phyloP scores from a whole-genome alignment of 345 rosid genomes.

The Sisymbrium altissimum region DNA sequence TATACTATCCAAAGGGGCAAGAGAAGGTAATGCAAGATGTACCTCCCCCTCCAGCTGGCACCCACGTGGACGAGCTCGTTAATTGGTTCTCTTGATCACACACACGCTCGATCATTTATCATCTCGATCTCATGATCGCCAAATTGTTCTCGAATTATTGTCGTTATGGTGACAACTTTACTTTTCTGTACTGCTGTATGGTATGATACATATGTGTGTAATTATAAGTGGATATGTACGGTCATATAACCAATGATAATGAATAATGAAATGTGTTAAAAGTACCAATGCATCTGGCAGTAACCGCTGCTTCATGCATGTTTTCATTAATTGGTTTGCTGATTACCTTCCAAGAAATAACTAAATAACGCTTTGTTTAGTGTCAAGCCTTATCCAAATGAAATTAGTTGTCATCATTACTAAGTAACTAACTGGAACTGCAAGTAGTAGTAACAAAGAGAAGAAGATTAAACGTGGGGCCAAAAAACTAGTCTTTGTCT shows the following conservation, averaged over 20 bases:
- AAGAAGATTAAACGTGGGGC: conserved; percentile 9
- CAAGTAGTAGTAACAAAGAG: neutral
- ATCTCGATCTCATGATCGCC: neutral
- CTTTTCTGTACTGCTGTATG: neutral
- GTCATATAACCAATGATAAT: neutral
- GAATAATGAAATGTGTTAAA: neutral
- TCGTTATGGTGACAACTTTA: neutral
- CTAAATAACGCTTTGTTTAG: neutral
- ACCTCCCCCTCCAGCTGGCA: conserved; percentile 38
- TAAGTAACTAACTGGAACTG: neutral
- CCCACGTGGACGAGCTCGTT: conserved; percentile 31
- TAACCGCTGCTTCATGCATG: neutral
- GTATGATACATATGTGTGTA: conserved; percentile 9
- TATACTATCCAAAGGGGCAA: conserved; percentile 44
- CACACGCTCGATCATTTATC: neutral
- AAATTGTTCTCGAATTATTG: neutral
- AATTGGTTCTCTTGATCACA: conserved; percentile 32
- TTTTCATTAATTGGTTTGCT: neutral
- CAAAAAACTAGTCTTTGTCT: conserved; percentile 3
- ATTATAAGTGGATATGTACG: neutral
- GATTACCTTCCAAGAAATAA: neutral
- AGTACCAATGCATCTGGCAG: neutral
- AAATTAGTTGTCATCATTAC: neutral
- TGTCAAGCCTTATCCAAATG: neutral
- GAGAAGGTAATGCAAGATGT: conserved; percentile 38